Conservation (phyloP, 768 basidiomycete genomes). For the Terana coerulea region DNA sequence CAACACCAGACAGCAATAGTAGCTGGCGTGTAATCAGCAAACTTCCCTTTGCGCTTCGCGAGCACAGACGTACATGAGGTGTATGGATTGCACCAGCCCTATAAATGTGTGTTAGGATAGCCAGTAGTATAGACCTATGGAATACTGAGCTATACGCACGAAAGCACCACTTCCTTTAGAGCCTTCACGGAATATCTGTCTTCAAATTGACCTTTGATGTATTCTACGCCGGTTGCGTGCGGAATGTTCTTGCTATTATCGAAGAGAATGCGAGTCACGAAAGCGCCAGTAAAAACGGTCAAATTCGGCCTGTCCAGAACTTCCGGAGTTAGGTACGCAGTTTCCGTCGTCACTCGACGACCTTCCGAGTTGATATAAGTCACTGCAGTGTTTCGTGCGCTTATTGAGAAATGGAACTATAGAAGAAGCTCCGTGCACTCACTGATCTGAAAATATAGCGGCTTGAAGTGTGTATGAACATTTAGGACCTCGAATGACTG, state of each 20-base stretch:
- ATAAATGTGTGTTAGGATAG: no score
- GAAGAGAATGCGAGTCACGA: slow-evolving; percentile 56
- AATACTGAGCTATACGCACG: slow-evolving; percentile 43
- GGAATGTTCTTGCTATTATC: slow-evolving; percentile 35
- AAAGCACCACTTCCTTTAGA: slow-evolving; percentile 56
- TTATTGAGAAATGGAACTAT: no score
- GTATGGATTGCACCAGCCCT: slow-evolving; percentile 64
- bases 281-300: slow-evolving; percentile 51
- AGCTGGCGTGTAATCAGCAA: no score
- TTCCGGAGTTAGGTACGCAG: slow-evolving; percentile 61
- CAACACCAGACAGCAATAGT: slow-evolving; percentile 75
- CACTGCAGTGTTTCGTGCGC: no score
- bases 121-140: no score
- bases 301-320: slow-evolving; percentile 66
- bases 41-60: background rate
- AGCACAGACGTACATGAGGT: slow-evolving; percentile 41
- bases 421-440: no score
- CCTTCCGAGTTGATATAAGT: slow-evolving; percentile 55
- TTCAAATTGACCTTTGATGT: slow-evolving; percentile 37
- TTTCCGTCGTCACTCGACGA: slow-evolving; percentile 57
- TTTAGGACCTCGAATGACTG: no score
- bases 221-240: slow-evolving; percentile 61
- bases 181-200: slow-evolving; percentile 45
- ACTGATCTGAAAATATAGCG: no score
- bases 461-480: no score